Evolutionary conservation across 2,329 filamentous ascomycete species (phyloP).

Genomic region (Juglanconis sp.): DNA sequence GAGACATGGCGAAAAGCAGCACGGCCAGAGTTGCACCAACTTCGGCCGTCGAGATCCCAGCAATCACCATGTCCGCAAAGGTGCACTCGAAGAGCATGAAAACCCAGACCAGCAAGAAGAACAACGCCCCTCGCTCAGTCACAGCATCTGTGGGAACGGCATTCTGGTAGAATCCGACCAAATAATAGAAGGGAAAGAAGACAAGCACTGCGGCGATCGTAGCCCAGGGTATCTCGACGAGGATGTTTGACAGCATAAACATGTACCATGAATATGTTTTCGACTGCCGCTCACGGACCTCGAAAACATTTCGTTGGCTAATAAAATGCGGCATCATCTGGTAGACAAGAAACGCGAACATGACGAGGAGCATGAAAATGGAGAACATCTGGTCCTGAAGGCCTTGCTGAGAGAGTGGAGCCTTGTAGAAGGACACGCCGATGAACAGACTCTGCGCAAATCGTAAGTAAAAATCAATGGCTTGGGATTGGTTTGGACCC

Average conservation of each 20-base stretch:
- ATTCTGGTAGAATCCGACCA: conserved; percentile 72
- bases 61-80: conserved; percentile 61
- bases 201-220: conserved; percentile 71
- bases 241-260: conserved; percentile 78
- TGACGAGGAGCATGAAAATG: neutral
- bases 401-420: too few relatives aligned
- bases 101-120: conserved; percentile 59
- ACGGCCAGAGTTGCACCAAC: conserved; percentile 60
- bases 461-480: conserved; percentile 60
- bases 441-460: too few relatives aligned
- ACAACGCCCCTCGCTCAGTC: conserved; percentile 49
- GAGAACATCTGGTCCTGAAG: conserved; percentile 21
- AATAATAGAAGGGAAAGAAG: conserved; percentile 83
- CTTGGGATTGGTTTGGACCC: conserved; percentile 37
- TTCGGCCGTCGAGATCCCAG: conserved; percentile 61
- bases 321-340: conserved; percentile 65
- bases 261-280: conserved; percentile 84
- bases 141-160: conserved; percentile 45
- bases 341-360: neutral
- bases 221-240: conserved; percentile 86
- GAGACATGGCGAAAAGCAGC: conserved; percentile 55
- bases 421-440: too few relatives aligned
- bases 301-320: conserved; percentile 73
- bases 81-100: conserved; percentile 65
- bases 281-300: conserved; percentile 78